These are phyloP conservation scores for Botryococcus braunii DNA, from an alignment of 163 green algal genomes.

Conservation along the genomic window DNA sequence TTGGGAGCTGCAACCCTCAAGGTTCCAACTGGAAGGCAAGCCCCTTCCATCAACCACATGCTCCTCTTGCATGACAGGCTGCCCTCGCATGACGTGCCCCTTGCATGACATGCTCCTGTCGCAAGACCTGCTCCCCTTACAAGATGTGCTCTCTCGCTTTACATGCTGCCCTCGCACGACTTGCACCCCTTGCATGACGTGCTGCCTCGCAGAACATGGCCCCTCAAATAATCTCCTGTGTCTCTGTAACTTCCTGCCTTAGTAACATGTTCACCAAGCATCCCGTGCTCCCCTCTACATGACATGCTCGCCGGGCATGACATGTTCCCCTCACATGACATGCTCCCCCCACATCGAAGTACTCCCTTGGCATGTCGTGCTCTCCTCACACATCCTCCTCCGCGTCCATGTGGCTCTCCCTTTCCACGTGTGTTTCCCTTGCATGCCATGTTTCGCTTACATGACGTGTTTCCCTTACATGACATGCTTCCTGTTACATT, in stretches of 20 bases:
- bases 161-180: background rate
- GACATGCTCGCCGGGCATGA: too few species aligned
- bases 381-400: too few species aligned
- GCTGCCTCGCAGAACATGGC: background rate
- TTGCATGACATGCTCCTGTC: background rate
- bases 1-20: slow-evolving; percentile 41
- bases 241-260: background rate
- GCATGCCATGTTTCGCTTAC: too few species aligned
- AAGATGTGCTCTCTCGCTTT: background rate
- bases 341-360: too few species aligned
- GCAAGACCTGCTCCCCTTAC: background rate
- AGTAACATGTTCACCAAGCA: background rate
- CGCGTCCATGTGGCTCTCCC: too few species aligned
- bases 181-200: background rate
- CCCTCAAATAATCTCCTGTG: background rate
- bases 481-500: too few species aligned
- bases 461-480: background rate
- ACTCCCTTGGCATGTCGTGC: too few species aligned
- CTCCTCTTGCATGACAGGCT: background rate
- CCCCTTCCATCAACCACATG: background rate
- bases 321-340: too few species aligned
- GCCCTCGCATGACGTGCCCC: background rate
- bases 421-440: too few species aligned
- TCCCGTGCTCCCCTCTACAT: too few species aligned
- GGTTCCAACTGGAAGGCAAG: slow-evolving; percentile 27